These are phyloP conservation scores for Diaporthe longicolla DNA, from an alignment of 2,329 filamentous ascomycete genomes.

Conservation along the genomic window DNA sequence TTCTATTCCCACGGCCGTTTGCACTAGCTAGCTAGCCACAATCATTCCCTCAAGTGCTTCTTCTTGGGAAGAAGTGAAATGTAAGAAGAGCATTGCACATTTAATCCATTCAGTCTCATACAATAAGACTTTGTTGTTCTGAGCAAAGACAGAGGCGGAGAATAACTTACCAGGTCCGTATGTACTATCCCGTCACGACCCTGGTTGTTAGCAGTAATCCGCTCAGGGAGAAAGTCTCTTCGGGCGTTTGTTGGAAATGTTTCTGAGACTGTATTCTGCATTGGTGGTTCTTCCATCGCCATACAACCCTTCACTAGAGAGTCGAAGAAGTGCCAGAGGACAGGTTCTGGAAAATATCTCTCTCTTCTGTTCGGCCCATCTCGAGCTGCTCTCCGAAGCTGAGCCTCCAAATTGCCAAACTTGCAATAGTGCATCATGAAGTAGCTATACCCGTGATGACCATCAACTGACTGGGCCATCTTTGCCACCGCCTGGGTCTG, in stretches of 20 bases:
- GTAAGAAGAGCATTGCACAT: not conserved
- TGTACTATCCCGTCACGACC: constrained; percentile 4
- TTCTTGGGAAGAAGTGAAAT: not conserved
- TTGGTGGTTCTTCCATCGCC: constrained; percentile 43
- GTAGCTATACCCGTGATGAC: not conserved
- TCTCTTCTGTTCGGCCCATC: not conserved
- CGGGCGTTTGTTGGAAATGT: not conserved
- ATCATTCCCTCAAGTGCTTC: not conserved
- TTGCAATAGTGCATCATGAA: constrained; percentile 33
- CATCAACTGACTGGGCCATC: not conserved
- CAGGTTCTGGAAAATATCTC: constrained; percentile 2
- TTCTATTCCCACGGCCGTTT: not conserved
- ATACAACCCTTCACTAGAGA: constrained; percentile 44
- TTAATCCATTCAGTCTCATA: no score
- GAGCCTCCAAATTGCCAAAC: constrained; percentile 1
- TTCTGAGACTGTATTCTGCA: not conserved
- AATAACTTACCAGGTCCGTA: not conserved
- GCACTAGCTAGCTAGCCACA: not conserved
- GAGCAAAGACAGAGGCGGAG: not conserved
- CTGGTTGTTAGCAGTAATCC: not conserved
- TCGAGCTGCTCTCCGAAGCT: not conserved
- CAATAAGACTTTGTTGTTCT: not conserved
- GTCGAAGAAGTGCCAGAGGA: constrained; percentile 44
- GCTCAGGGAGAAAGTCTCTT: not conserved
- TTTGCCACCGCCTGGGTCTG: not conserved